Base-by-base conservation (phyloP, 176 grass and related monocot species). In the Bolboschoenus planiculmis region DNA sequence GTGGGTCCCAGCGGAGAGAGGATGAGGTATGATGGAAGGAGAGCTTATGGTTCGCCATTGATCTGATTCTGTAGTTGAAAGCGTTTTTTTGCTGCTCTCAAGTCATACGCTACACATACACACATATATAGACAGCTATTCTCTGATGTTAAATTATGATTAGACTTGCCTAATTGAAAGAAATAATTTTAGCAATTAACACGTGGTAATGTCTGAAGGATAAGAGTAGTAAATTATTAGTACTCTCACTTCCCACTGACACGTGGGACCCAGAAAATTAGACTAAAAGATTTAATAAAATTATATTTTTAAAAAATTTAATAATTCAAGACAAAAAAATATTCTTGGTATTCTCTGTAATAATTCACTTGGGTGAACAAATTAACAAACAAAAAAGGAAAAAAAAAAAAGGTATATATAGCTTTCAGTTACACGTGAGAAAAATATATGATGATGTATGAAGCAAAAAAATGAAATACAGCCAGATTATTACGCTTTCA, bases 21-120 rank as follows among this genome's bases (percentile, higher is more conserved):
- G 82, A 39, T 15, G 24, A n/a, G 77, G 88, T 47, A 42, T 67
- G 14, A 27, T 31, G 18, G 60, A 68, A 80, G 30, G 60, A 55
- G 73, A 81, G 71, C 14, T 33, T 53, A 31, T 27, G 13, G 27
- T 31, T 77, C 26, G 72, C 72, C 72, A 77, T 70, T 56, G n/a
- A n/a, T 65, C 74, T 70, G 1, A 59, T 81, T 78, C 14, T 6
- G 68, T 71, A 29, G 0, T 21, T 26, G 35, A 8, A 42, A 42
- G 2, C 65, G 35, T 42, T 70, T 21, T 16, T 23, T 70, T 70
- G 65, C 18, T 68, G 35, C 18, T 18, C 15, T 70, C 24, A 23
- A 42, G 39, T 4, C 46, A 2, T 33, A 51, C 3, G 7, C 5
- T 1, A 51, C 1, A 47, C 71, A 51, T 21, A 30, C 23, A 48